These are phyloP conservation scores for Backusella tarrabulga DNA, from an alignment of 192 early-diverging fungal genomes.

Conservation along the genomic window DNA sequence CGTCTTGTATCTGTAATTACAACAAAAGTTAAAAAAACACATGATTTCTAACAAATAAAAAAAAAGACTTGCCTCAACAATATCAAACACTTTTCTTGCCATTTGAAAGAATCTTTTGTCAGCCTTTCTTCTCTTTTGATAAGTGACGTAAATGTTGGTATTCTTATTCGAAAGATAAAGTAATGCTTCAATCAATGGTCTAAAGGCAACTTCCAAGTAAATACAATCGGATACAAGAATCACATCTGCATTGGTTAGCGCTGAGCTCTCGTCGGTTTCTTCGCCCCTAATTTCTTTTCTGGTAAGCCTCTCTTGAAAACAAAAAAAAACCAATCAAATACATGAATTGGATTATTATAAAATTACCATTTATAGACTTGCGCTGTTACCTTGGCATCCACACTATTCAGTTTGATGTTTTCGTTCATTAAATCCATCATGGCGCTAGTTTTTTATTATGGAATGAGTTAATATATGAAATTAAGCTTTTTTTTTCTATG, in stretches of 20 bases:
- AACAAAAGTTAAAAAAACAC: not conserved
- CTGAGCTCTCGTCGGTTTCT: not conserved
- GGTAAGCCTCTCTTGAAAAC: not conserved
- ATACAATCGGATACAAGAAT: conserved; percentile 52
- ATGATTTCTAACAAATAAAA: not conserved
- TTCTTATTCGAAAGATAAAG: conserved; percentile 24
- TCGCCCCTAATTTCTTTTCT: conserved; percentile 1
- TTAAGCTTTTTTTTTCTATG: too few relatives aligned
- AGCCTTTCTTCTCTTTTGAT: conserved; percentile 47
- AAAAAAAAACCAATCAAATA: not conserved
- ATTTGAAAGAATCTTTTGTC: conserved; percentile 52
- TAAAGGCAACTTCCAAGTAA: conserved; percentile 49
- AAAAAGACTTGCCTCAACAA: conserved; percentile 33
- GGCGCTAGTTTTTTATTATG: conserved; percentile 1
- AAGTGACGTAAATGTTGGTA: conserved; percentile 40
- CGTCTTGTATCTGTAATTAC: conserved; percentile 16
- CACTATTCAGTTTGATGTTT: conserved; percentile 39
- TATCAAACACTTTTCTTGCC: conserved; percentile 42
- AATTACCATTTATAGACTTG: conserved; percentile 23
- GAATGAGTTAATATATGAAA: too few relatives aligned
- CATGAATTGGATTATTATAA: not conserved
- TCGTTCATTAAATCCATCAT: conserved; percentile 48
- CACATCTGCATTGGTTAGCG: conserved; percentile 29
- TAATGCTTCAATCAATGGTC: conserved; percentile 43
- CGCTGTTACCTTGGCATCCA: conserved; percentile 1